Evolutionary conservation across 2,329 filamentous ascomycete genomes (phyloP).

Genomic region (Colletotrichum tamarilloi): DNA sequence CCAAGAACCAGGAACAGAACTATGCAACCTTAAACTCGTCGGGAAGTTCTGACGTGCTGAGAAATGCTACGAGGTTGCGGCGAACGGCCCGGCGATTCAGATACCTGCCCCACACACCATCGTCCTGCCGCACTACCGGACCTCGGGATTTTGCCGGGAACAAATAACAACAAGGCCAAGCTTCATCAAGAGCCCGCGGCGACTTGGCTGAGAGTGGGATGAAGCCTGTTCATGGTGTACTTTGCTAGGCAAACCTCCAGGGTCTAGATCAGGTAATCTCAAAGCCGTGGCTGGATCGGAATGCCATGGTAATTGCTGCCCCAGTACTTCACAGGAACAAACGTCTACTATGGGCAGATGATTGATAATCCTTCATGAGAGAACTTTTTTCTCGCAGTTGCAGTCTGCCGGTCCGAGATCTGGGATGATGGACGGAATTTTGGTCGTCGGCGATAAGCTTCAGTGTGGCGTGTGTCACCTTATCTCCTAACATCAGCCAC

Average conservation of each 20-base stretch:
- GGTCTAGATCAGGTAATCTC: background rate
- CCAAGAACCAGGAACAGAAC: background rate
- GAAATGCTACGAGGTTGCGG: constrained; percentile 28
- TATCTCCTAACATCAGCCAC: constrained; percentile 18
- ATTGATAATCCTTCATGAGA: background rate
- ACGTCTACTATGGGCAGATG: background rate
- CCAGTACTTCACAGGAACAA: background rate
- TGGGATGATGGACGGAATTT: background rate
- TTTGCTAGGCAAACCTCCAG: background rate
- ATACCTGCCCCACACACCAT: background rate
- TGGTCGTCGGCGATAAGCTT: constrained; percentile 17
- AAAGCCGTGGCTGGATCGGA: background rate
- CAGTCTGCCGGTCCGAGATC: background rate
- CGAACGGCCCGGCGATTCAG: constrained; percentile 7
- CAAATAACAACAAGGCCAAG: background rate
- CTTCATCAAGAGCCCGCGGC: background rate
- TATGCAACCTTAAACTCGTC: constrained; percentile 18
- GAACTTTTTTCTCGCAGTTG: background rate
- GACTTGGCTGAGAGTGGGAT: background rate
- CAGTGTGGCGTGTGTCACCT: constrained; percentile 3
- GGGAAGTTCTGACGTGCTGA: constrained; percentile 30
- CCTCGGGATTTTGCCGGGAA: constrained; percentile 20
- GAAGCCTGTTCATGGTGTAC: background rate
- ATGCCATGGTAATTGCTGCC: background rate
- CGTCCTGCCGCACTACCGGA: background rate